A percentile compares a stretch with the other conserved stretches of the same genome.
Evolutionary conservation across 2,329 filamentous ascomycete species (phyloP).

Genomic region (Fonsecaea monophora): DNA sequence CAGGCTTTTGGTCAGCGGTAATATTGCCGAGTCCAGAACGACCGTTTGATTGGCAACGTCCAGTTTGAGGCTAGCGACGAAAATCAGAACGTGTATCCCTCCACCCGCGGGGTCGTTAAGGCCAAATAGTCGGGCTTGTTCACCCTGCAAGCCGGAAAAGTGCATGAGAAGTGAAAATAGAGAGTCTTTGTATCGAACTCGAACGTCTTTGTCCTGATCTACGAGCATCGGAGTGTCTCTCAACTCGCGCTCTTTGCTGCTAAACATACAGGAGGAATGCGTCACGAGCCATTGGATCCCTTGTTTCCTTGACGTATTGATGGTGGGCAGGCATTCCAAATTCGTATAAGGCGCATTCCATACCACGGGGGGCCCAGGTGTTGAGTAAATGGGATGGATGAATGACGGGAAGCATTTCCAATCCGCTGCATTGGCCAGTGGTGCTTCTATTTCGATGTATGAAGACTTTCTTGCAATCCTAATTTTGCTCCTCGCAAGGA

Average conservation of each 20-base stretch:
- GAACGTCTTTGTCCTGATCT: conserved; percentile 14
- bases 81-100: conserved; percentile 39
- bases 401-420: conserved; percentile 31
- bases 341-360: conserved; percentile 41
- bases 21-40: conserved; percentile 44
- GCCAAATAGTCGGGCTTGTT: conserved; percentile 11
- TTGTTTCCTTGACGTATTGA: conserved; percentile 31
- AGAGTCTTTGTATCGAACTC: conserved; percentile 42
- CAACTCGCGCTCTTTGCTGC: conserved; percentile 31
- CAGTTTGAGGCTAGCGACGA: conserved; percentile 41
- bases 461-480: conserved; percentile 44
- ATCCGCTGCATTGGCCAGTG: conserved; percentile 25
- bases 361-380: conserved; percentile 27
- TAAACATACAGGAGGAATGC: conserved; percentile 23
- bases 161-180: conserved; percentile 41
- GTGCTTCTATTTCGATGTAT: conserved; percentile 44
- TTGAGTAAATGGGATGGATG: conserved; percentile 30
- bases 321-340: conserved; percentile 39
- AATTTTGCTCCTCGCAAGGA: conserved; percentile 33
- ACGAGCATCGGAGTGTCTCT: conserved; percentile 23
- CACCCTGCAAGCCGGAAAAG: conserved; percentile 36
- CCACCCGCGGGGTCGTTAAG: conserved; percentile 32
- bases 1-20: conserved; percentile 41
- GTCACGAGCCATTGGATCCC: conserved; percentile 21
- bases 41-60: conserved; percentile 43